Evolutionary conservation across 345 rosid genomes (phyloP), one percentile per base, ranked within the genome.

Genomic region (Physaria fendleri): DNA sequence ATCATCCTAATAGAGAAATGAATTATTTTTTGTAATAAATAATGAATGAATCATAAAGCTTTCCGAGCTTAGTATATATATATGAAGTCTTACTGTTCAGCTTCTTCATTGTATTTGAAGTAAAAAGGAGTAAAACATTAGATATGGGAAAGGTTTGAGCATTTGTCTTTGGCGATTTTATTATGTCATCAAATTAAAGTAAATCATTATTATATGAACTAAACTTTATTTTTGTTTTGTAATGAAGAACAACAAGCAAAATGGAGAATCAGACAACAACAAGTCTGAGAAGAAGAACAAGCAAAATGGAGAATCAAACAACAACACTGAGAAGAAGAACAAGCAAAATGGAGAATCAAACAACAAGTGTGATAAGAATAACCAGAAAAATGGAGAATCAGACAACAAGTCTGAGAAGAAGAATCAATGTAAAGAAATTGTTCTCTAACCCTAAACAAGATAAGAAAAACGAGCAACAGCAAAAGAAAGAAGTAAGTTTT

Each of bases 101-200:
- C 35, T 43, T 52, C 33, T 35, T 35, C 67, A 53, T 44, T 53
- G 5, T 46, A 67, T 11, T 59, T 42, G 32, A 37, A 4, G 22
- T 44, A 10, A 32, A 27, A 20, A 43, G 34, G 15, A 68, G 28
- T 25, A 35, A 35, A 10, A 34, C 56, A 43, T 43, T 21, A n/a
- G 42, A 41, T 24, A 68, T 68, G 73, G 67, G 48, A 60, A 68
- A 61, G 67, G 73, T 68, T 27, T 60, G 47, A 56, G 44, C 2
- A 60, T 35, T 25, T 17, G 1, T 34, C 25, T 43, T 2, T 52
- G 25, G 32, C 35, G 40, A 52, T 25, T 43, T 4, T 17, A 17
- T 11, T n/a, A 2, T 14, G n/a, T 45, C 0, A 25, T 47, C 44
- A n/a, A n/a, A n/a, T n/a, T n/a, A 2, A 11, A n/a, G 12, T 38